phyloP scores from a whole-genome alignment of 306 rosid species.

The Inga leiocalycina region DNA sequence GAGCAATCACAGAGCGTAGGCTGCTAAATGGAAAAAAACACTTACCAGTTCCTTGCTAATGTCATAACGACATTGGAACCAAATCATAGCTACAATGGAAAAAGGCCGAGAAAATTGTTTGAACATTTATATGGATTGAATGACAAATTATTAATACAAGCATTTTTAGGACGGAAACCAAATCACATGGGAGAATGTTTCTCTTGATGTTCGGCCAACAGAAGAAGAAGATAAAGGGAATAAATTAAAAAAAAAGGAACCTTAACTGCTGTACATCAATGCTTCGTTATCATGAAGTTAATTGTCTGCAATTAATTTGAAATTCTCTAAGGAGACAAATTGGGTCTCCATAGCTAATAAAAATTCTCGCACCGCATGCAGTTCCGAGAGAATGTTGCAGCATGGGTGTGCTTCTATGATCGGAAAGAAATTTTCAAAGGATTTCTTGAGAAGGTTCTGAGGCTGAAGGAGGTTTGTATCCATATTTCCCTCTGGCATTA shows the following conservation, averaged over 20 bases:
- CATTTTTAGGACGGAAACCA: not conserved
- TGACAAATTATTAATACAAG: not conserved
- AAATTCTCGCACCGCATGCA: slow-evolving; percentile 37
- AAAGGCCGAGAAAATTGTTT: not conserved
- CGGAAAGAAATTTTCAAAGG: slow-evolving; percentile 74
- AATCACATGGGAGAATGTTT: not conserved
- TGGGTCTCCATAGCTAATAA: not conserved
- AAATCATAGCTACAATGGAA: not conserved
- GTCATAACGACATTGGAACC: not conserved
- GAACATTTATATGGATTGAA: not conserved
- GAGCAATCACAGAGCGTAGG: not conserved
- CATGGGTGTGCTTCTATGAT: slow-evolving; percentile 93
- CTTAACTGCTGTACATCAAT: not conserved
- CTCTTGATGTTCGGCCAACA: not conserved
- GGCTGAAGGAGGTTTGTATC: slow-evolving; percentile 74
- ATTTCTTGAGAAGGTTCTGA: slow-evolving; percentile 88
- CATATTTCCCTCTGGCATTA: slow-evolving; percentile 9
- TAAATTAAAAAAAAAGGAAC: not conserved
- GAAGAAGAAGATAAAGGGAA: not conserved
- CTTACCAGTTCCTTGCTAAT: not conserved
- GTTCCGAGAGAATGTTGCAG: slow-evolving; percentile 95
- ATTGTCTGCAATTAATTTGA: not conserved
- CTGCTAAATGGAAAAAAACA: not conserved
- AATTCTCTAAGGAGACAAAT: not conserved
- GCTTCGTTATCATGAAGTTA: not conserved